A percentile compares a stretch with the other conserved stretches of the same genome.
phyloP scores from a whole-genome alignment of 2,329 filamentous ascomycete genomes.

The Ceratocystis cacaofunesta region DNA sequence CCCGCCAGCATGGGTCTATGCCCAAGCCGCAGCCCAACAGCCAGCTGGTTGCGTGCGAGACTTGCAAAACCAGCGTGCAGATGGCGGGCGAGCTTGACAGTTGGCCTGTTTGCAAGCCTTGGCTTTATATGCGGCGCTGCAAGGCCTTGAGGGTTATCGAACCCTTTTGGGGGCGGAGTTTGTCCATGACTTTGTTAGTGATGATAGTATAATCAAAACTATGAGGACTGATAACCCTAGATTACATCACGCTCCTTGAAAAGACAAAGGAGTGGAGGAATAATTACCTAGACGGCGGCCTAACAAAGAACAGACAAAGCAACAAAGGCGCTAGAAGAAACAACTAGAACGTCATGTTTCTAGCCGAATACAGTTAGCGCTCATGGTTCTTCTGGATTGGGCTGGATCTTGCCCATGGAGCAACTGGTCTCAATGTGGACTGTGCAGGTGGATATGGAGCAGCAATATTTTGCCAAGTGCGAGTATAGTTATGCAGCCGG shows the following conservation, averaged over 20 bases:
- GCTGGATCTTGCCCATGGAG: background rate
- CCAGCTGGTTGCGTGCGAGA: slow-evolving; percentile 21
- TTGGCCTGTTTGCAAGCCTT: slow-evolving; percentile 41
- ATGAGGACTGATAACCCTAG: too few relatives aligned
- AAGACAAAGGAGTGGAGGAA: too few relatives aligned
- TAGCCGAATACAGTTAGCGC: background rate
- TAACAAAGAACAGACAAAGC: background rate
- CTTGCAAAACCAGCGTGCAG: slow-evolving; percentile 24
- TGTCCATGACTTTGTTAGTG: too few relatives aligned
- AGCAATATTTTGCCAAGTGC: too few relatives aligned
- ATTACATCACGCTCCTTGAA: too few relatives aligned
- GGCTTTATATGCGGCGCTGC: slow-evolving; percentile 41
- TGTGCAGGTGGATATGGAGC: background rate
- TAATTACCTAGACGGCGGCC: background rate
- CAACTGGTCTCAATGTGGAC: background rate
- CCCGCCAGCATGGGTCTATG: too few relatives aligned
- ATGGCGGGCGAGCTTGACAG: slow-evolving; percentile 31
- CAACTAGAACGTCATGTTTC: background rate
- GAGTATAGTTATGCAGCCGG: too few relatives aligned
- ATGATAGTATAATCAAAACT: too few relatives aligned
- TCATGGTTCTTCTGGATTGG: background rate
- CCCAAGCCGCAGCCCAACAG: slow-evolving; percentile 28
- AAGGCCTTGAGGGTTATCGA: slow-evolving; percentile 28
- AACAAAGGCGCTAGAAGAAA: background rate
- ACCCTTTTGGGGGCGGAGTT: too few relatives aligned